phyloP scores from a whole-genome alignment of 352 stramenopile genomes.

The Blastocystis sp. region DNA sequence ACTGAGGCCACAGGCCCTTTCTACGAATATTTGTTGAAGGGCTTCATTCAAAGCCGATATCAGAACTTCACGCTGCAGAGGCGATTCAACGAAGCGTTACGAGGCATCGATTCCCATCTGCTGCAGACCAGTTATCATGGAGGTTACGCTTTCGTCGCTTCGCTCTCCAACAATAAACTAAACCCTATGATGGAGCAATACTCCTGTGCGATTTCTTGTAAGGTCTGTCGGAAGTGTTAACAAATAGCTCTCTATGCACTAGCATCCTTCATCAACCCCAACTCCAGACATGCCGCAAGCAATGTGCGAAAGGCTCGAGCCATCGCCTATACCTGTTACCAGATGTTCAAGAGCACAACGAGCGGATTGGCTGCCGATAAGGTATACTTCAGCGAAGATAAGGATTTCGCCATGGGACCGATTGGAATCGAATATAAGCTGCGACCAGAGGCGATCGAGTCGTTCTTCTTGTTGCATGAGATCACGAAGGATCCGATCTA shows the following conservation, averaged over 20 bases:
- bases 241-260: background rate
- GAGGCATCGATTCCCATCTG: conserved; percentile 82
- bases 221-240: conserved; percentile 66
- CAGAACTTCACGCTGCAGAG: conserved; percentile 68
- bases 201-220: conserved; percentile 77
- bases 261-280: background rate
- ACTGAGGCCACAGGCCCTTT: conserved; percentile 76
- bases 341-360: conserved; percentile 72
- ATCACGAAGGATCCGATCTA: conserved; percentile 75
- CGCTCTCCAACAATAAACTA: conserved; percentile 26
- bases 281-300: background rate
- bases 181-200: conserved; percentile 71
- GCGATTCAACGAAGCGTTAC: conserved; percentile 85
- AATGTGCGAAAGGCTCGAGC: background rate
- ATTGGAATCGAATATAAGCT: conserved; percentile 67
- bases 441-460: conserved; percentile 78
- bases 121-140: conserved; percentile 69
- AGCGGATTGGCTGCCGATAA: conserved; percentile 73
- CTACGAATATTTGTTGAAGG: conserved; percentile 96
- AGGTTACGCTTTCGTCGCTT: conserved; percentile 71
- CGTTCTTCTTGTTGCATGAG: conserved; percentile 76
- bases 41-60: conserved; percentile 87
- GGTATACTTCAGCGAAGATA: conserved; percentile 67
- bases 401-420: conserved; percentile 65
- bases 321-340: conserved; percentile 66